phyloP scores from a whole-genome alignment of 1,284 basidiomycete genomes.

The Microbotryum scabiosae region DNA sequence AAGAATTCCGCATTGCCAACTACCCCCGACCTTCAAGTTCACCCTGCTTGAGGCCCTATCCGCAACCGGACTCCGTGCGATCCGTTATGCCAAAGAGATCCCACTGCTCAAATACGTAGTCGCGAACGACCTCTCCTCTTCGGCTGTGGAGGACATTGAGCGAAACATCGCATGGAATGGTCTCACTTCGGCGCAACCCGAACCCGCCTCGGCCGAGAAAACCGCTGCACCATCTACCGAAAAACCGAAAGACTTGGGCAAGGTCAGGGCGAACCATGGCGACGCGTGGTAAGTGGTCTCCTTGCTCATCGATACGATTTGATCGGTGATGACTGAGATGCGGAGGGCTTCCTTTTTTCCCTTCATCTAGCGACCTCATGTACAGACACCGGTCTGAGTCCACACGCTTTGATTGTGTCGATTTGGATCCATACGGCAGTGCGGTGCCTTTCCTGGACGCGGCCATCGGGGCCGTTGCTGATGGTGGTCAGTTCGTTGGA shows the following conservation, averaged over 20 bases:
- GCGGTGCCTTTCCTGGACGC: constrained; percentile 94
- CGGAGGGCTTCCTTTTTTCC: neutral
- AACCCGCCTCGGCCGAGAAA: neutral
- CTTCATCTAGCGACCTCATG: constrained; percentile 62
- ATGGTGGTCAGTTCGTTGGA: constrained; percentile 57
- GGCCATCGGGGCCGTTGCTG: constrained; percentile 83
- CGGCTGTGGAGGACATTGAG: constrained; percentile 77
- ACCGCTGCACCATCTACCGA: constrained; percentile 1
- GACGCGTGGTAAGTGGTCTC: constrained; percentile 68
- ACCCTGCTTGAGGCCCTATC: constrained; percentile 89
- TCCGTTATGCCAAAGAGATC: constrained; percentile 96
- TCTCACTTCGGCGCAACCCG: constrained; percentile 46
- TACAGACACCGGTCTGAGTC: constrained; percentile 71
- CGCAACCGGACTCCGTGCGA: constrained; percentile 88
- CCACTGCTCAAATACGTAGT: constrained; percentile 82
- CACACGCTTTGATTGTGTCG: constrained; percentile 80
- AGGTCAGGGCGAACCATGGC: constrained; percentile 74
- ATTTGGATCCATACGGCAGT: constrained; percentile 95
- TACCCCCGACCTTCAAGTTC: constrained; percentile 52
- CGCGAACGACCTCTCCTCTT: constrained; percentile 83
- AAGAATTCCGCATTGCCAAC: constrained; percentile 1
- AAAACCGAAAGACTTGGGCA: constrained; percentile 42
- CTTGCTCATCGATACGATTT: neutral
- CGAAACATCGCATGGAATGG: constrained; percentile 84
- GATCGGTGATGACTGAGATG: neutral